Evolutionary conservation across 176 grass and related monocot species (phyloP).

Genomic region (Puccinellia tenuiflora): DNA sequence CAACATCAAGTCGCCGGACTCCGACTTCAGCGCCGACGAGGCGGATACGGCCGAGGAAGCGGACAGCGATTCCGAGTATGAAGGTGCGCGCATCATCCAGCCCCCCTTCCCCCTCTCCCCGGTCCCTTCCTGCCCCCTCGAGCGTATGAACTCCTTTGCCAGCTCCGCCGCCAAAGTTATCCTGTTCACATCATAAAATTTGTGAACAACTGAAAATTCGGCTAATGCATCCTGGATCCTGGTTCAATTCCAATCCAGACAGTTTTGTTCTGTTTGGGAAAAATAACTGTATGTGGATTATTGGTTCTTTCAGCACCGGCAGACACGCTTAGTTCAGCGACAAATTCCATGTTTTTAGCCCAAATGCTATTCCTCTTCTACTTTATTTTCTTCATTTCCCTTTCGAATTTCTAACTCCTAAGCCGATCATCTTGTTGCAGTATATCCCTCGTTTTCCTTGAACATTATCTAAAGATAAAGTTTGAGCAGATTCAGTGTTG

Average conservation of each 20-base stretch:
- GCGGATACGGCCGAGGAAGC: slow-evolving; percentile 70
- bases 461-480: neutral
- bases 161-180: neutral
- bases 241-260: neutral
- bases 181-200: neutral
- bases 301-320: neutral
- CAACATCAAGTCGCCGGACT: slow-evolving; percentile 79
- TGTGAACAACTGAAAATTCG: neutral
- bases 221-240: neutral
- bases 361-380: neutral
- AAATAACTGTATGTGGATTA: neutral
- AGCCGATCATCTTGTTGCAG: neutral
- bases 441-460: slow-evolving; percentile 16
- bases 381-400: neutral
- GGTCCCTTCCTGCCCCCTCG: neutral
- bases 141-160: neutral
- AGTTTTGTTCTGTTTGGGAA: neutral
- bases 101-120: neutral
- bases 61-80: slow-evolving; percentile 67
- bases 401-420: neutral
- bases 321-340: neutral
- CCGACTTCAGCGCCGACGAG: slow-evolving; percentile 94
- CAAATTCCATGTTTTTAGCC: no score
- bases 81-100: slow-evolving; percentile 39
- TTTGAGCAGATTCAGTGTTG: neutral